Conservation (phyloP, 495 filamentous ascomycete genomes). For the Penicillium canescens region DNA sequence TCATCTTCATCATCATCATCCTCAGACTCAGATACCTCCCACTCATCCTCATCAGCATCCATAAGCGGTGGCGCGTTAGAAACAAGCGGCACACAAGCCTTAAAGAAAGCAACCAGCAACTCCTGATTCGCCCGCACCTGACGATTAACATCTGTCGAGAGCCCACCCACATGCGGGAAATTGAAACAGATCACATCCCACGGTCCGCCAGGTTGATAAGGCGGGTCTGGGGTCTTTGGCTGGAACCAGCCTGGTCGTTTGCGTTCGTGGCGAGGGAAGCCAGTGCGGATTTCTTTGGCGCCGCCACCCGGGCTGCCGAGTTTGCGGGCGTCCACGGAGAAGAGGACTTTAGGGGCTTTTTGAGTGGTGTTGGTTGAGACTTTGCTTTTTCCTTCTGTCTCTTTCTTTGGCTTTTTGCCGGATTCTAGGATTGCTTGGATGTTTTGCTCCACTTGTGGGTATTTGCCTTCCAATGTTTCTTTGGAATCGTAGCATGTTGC, state of each 20-base stretch:
- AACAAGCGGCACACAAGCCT: slow-evolving; percentile 53
- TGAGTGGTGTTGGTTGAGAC: not conserved
- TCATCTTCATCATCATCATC: slow-evolving; percentile 22
- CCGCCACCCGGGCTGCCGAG: slow-evolving; percentile 48
- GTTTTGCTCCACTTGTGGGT: slow-evolving; percentile 69
- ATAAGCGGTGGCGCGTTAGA: slow-evolving; percentile 35
- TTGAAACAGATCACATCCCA: slow-evolving; percentile 89
- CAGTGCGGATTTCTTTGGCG: slow-evolving; percentile 43
- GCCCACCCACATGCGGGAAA: slow-evolving; percentile 93
- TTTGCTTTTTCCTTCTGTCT: slow-evolving; percentile 5
- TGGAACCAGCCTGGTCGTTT: slow-evolving; percentile 36
- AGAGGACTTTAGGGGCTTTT: slow-evolving; percentile 50
- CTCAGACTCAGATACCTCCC: slow-evolving; percentile 15
- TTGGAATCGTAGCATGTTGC: slow-evolving; percentile 63
- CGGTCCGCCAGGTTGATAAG: slow-evolving; percentile 30
- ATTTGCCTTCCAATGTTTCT: slow-evolving; percentile 62
- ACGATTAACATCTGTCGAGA: slow-evolving; percentile 87
- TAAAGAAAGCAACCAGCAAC: slow-evolving; percentile 81
- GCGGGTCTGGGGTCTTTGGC: not conserved
- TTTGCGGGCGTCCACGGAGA: slow-evolving; percentile 73
- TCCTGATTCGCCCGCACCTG: slow-evolving; percentile 94
- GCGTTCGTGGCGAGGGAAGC: slow-evolving; percentile 29
- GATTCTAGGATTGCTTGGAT: slow-evolving; percentile 50
- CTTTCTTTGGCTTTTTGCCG: slow-evolving; percentile 8
- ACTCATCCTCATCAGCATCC: slow-evolving; percentile 27